phyloP scores from a whole-genome alignment of 2,329 filamentous ascomycete species.

The Monilinia fructicola region DNA sequence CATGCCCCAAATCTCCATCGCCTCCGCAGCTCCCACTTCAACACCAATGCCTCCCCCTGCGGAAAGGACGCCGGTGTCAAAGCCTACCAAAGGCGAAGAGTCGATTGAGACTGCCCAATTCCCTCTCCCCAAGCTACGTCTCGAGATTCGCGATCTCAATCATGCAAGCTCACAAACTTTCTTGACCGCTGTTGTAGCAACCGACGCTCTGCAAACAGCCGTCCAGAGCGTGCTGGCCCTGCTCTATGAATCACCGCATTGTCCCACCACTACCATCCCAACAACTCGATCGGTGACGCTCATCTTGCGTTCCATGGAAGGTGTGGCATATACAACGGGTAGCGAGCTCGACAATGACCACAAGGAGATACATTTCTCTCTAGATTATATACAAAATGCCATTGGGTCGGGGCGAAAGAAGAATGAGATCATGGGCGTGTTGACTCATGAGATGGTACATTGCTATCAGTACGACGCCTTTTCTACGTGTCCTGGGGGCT shows the following conservation, averaged over 20 bases:
- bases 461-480: slow-evolving; percentile 80
- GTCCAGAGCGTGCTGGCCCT: slow-evolving; percentile 67
- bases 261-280: slow-evolving; percentile 46
- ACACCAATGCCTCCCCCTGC: slow-evolving; percentile 26
- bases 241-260: slow-evolving; percentile 61
- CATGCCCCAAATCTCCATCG: slow-evolving; percentile 33
- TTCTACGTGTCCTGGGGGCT: slow-evolving; percentile 64
- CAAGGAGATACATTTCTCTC: slow-evolving; percentile 89
- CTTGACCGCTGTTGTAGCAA: slow-evolving; percentile 63
- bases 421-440: slow-evolving; percentile 74
- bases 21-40: slow-evolving; percentile 25
- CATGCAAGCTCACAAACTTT: slow-evolving; percentile 66
- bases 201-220: slow-evolving; percentile 60
- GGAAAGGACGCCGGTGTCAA: slow-evolving; percentile 10
- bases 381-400: slow-evolving; percentile 64
- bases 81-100: slow-evolving; percentile 6
- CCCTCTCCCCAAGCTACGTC: slow-evolving; percentile 55
- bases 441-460: slow-evolving; percentile 92
- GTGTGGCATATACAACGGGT: slow-evolving; percentile 87
- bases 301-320: slow-evolving; percentile 73
- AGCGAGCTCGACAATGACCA: slow-evolving; percentile 77
- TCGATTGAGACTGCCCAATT: slow-evolving; percentile 38
- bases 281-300: slow-evolving; percentile 84
- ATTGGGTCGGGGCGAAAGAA: slow-evolving; percentile 47
- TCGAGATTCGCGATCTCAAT: slow-evolving; percentile 58